Percentiles rank a stretch among this genome's conserved stretches.
phyloP scores from a whole-genome alignment of 1,139 yeast species.

The Sugiyamaella japonica region DNA sequence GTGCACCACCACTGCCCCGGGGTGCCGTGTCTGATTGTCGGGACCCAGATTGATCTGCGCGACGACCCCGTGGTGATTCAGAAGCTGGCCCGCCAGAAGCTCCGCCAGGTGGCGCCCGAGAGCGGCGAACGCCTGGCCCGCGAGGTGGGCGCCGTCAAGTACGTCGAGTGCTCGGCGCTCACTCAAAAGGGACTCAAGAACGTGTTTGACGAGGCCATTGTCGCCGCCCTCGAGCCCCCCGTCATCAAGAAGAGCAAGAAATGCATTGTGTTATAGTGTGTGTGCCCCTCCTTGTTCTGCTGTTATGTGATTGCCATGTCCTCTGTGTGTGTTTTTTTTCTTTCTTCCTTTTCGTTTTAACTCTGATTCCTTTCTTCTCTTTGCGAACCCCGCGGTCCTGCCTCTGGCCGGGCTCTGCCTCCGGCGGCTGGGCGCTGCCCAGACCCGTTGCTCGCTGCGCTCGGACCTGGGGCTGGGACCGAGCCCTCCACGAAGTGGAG shows the following conservation, averaged over 20 bases:
- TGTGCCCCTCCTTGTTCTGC: neutral
- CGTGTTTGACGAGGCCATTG: conserved; percentile 96
- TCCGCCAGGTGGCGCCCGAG: conserved; percentile 80
- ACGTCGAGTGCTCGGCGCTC: conserved; percentile 96
- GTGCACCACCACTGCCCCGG: conserved; percentile 98
- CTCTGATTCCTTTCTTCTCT: neutral
- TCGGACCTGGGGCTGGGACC: neutral
- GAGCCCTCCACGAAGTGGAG: neutral
- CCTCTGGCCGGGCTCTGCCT: conserved; percentile 2
- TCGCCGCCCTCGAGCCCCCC: conserved; percentile 88
- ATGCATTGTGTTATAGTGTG: conserved; percentile 69
- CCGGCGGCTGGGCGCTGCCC: conserved; percentile 13
- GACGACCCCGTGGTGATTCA: conserved; percentile 89
- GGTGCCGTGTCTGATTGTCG: conserved; percentile 93
- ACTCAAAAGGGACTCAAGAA: conserved; percentile 95
- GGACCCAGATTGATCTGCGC: conserved; percentile 93
- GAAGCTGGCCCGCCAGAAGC: conserved; percentile 85
- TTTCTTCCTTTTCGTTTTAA: neutral
- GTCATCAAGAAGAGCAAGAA: conserved; percentile 79
- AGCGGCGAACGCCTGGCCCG: conserved; percentile 92
- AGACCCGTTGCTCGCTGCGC: conserved; percentile 4
- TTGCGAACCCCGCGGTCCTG: too few species aligned
- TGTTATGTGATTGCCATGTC: conserved; percentile 10
- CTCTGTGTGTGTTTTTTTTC: neutral
- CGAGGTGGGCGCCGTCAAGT: conserved; percentile 91